Evolutionary conservation across 345 rosid genomes (phyloP), one percentile per base, ranked within the genome.

Genomic region (Eucalyptus rudis): DNA sequence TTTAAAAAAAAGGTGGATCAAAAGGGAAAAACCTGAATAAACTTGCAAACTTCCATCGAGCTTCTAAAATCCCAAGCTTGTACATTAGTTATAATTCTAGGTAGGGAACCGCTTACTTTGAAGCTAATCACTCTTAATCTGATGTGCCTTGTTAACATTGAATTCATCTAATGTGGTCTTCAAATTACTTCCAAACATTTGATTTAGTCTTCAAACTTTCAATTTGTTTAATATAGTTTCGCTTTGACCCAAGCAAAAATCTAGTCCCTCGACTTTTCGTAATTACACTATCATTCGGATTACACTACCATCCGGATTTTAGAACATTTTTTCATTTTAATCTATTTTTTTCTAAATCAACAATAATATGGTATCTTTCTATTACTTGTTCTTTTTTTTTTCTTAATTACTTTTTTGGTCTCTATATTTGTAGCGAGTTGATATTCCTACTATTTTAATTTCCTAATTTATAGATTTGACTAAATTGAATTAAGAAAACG

Each of bases 81-180:
- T 52, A 7, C 58, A 52, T 52, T 52, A 52, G 58, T 52, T 52
- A 52, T 52, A 52, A 52, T 52, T 52, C 9, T 52, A 19, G 10
- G 24, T 19, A 19, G 56, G 10, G 24, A 52, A 19, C 25, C 2
- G 0, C 10, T 0, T 5, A 52, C 5, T 52, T 52, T 52, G 10
- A 52, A 52, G 58, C 25, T 0, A 1, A 52, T 52, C 20, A 19
- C 58, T 0, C 25, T 2, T 52, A 52, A 0, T 52, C 0, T 8
- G 25, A 52, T 52, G 58, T 7, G 25, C 58, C 58, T 52, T 19
- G 58, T 52, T 52, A 52, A 52, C 25, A 52, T 19, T 52, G 25
- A 52, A 20, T 52, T 52, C 0, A 2, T 71, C 45, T 19, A 19
- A 33, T 19, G 13, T 71, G 25, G 14, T 71, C 7, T 12, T 71